Evolutionary conservation across 257 asterid species (phyloP).

Genomic region (Nicotiana obtusifolia): DNA sequence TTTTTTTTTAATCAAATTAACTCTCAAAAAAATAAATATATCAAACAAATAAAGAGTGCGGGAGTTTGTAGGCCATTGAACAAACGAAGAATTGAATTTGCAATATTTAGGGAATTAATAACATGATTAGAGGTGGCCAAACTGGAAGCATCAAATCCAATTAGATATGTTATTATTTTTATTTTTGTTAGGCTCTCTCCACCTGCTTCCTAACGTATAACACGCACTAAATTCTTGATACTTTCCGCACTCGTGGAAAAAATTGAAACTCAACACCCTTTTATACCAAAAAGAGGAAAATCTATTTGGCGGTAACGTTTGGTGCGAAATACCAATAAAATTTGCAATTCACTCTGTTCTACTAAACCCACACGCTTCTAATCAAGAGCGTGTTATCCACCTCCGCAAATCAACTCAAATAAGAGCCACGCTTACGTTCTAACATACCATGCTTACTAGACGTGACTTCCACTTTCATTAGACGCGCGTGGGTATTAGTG

Average conservation of each 20-base stretch:
- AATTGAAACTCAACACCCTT: constrained; percentile 3
- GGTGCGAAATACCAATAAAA: constrained; percentile 49
- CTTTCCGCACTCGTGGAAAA: not conserved
- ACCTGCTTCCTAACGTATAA: not conserved
- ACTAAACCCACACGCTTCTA: constrained; percentile 16
- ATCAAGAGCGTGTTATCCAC: constrained; percentile 14
- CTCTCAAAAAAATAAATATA: too few relatives aligned
- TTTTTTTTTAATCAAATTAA: too few relatives aligned
- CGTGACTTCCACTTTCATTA: constrained; percentile 21
- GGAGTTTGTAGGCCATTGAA: too few relatives aligned
- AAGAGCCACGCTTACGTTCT: constrained; percentile 18
- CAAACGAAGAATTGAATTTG: too few relatives aligned
- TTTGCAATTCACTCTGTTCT: constrained; percentile 1
- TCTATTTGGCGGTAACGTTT: constrained; percentile 69
- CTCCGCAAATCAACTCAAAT: not conserved
- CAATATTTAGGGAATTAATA: too few relatives aligned
- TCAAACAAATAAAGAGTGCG: too few relatives aligned
- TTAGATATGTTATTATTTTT: not conserved
- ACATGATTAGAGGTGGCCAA: too few relatives aligned
- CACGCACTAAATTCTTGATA: not conserved
- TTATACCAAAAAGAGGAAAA: constrained; percentile 18
- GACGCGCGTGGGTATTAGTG: constrained; percentile 22
- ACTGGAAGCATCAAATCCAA: too few relatives aligned
- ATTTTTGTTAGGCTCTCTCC: not conserved
- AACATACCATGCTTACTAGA: not conserved